These are phyloP conservation scores for Pythium sp. DNA, from an alignment of 352 stramenopile genomes.

Conservation along the genomic window DNA sequence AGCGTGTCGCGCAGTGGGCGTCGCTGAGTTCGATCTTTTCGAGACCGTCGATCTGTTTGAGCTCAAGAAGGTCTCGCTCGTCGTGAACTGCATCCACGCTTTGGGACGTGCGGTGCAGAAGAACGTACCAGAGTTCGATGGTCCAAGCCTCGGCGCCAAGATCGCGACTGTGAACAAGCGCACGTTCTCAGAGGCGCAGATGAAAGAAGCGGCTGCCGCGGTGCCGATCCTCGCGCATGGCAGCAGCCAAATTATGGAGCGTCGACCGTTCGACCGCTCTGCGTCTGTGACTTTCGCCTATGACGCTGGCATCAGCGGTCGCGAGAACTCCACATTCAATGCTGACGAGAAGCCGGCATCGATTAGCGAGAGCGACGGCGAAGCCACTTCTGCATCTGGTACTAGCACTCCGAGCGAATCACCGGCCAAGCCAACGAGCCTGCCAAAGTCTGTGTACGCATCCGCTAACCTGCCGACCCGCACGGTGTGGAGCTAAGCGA, in stretches of 20 bases:
- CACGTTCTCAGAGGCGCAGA: constrained; percentile 59
- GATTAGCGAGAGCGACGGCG: neutral
- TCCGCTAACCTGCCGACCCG: constrained; percentile 40
- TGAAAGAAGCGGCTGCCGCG: constrained; percentile 51
- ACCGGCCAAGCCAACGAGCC: constrained; percentile 12
- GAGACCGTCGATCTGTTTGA: constrained; percentile 90
- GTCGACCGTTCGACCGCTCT: constrained; percentile 59
- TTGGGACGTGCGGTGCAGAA: constrained; percentile 75
- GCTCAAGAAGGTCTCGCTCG: constrained; percentile 81
- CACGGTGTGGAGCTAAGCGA: constrained; percentile 50
- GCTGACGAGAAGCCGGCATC: neutral
- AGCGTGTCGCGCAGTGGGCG: constrained; percentile 75
- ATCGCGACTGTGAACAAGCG: constrained; percentile 68
- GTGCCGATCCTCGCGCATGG: constrained; percentile 58
- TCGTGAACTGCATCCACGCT: constrained; percentile 84
- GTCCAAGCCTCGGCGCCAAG: constrained; percentile 70
- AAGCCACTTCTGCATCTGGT: neutral
- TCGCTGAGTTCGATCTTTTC: constrained; percentile 88
- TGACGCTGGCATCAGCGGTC: constrained; percentile 43
- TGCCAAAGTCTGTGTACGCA: constrained; percentile 24
- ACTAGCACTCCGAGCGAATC: neutral
- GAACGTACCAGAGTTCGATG: constrained; percentile 66
- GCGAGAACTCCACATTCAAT: constrained; percentile 5
- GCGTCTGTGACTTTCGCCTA: constrained; percentile 65
- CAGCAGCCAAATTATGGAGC: constrained; percentile 64